Base-by-base conservation (phyloP, 2,329 filamentous ascomycete genomes). In the Penicillium polonicum region DNA sequence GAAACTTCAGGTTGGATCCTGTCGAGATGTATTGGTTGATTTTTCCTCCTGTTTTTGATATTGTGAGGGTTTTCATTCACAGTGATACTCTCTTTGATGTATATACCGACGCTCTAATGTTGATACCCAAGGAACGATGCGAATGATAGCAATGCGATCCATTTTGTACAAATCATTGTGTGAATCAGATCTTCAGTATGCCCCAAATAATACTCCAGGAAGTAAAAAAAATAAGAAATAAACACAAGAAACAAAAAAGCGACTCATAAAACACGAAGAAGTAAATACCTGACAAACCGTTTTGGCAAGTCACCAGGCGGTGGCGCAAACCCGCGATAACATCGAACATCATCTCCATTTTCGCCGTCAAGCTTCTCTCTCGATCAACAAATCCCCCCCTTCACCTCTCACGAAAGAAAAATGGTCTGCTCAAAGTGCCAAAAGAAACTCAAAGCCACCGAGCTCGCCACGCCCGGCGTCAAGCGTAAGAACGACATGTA, bases 401-500 rank as follows among this genome's bases (percentile, higher is more conserved):
- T 12, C 9, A 35, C 33, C 35, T 21, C 33, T 27, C 33, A 39
- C 48, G 9, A n/a, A 42, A 42, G 4, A 33, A 57, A 42, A 49
- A 87, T 87, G 85, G 85, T 88, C 58, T 88, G 85, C 77, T 73
- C 79, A 61, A 87, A 85, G 75, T 88, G 85, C 65, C 80, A 85
- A 66, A 86, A 85, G 72, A 80, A 83, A 52, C 75, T 82, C 55
- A 85, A 85, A 72, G 76, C 80, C 52, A 87, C 85, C 15, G 79
- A 82, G 13, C 81, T 88, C 56, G 85, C 83, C 60, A 88, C 85
- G 0, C 85, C 85, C 0, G 82, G 79, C 29, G 85, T 88, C 60
- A 88, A 88, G 74, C 85, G 85, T 75, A 88, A 85, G 78, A 84
- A 74, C 68, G 85, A 88, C 52, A 85, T 88, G 76, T 88, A 87